Conservation (phyloP, 2,329 filamentous ascomycete genomes). For the Fusarium sp. region DNA sequence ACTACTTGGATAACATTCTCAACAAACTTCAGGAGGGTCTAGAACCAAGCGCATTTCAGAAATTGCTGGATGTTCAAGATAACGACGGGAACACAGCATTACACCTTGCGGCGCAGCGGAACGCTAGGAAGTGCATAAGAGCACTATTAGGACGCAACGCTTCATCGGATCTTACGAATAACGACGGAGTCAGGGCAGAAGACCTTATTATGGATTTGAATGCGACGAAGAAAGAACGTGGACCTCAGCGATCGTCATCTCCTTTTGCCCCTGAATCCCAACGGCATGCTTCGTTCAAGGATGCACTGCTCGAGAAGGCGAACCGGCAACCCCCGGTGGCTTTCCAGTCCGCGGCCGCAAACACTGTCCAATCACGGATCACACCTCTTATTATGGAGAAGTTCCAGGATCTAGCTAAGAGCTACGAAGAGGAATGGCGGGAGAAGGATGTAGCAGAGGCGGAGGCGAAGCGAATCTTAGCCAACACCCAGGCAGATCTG, state of each 20-base stretch:
- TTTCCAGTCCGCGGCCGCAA: constrained; percentile 72
- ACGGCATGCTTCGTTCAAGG: constrained; percentile 63
- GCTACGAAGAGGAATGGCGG: constrained; percentile 78
- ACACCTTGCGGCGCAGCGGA: constrained; percentile 78
- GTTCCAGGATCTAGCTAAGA: constrained; percentile 73
- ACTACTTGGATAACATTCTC: constrained; percentile 91
- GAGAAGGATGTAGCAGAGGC: constrained; percentile 77
- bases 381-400: constrained; percentile 76
- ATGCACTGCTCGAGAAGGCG: constrained; percentile 56
- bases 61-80: constrained; percentile 84
- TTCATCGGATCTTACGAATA: constrained; percentile 82
- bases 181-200: constrained; percentile 83
- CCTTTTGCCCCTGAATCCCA: constrained; percentile 72
- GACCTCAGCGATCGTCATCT: constrained; percentile 79
- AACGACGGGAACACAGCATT: constrained; percentile 87
- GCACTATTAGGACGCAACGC: constrained; percentile 82
- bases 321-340: constrained; percentile 52
- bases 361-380: constrained; percentile 74
- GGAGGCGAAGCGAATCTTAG: constrained; percentile 72
- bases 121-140: constrained; percentile 89
- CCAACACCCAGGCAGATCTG: constrained; percentile 74
- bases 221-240: constrained; percentile 71
- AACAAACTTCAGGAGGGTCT: constrained; percentile 85
- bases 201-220: constrained; percentile 83
- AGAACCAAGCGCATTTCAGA: constrained; percentile 78